Evolutionary conservation across 208 protist species (phyloP).

Genomic region (Acanthamoeba culbertsoni): DNA sequence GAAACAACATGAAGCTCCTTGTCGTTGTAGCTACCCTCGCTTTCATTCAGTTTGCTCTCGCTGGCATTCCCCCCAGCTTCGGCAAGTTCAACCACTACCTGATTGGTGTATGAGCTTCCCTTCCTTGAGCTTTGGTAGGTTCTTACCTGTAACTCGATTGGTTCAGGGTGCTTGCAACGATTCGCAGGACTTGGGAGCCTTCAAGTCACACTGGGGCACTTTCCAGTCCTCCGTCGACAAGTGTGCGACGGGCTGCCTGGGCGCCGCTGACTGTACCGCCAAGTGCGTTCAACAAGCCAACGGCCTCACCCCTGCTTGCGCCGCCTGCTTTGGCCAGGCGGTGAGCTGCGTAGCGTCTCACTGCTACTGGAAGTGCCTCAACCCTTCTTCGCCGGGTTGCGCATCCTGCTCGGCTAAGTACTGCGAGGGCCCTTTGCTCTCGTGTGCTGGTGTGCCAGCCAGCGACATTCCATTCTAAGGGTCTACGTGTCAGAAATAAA

Average conservation of each 20-base stretch:
- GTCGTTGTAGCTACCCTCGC: too few relatives aligned
- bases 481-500: too few relatives aligned
- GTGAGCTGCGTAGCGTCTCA: not conserved
- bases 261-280: not conserved
- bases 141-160: not conserved
- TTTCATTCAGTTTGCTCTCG: too few relatives aligned
- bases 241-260: not conserved
- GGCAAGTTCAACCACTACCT: too few relatives aligned
- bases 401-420: not conserved
- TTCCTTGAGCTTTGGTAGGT: too few relatives aligned
- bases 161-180: not conserved
- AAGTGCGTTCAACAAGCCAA: not conserved
- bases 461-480: not conserved
- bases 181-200: not conserved
- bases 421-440: not conserved
- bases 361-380: slow-evolving; percentile 14
- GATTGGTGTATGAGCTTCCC: too few relatives aligned
- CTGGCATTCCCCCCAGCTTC: too few relatives aligned
- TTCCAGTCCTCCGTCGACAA: not conserved
- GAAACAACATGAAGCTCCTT: too few relatives aligned
- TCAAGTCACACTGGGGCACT: not conserved
- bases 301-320: not conserved
- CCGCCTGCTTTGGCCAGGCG: not conserved
- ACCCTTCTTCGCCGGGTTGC: not conserved
- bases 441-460: not conserved